Evolutionary conservation across 1,284 basidiomycete species (phyloP), one percentile per base, ranked within the genome.

Genomic region (Ceratobasidium papillatum): DNA sequence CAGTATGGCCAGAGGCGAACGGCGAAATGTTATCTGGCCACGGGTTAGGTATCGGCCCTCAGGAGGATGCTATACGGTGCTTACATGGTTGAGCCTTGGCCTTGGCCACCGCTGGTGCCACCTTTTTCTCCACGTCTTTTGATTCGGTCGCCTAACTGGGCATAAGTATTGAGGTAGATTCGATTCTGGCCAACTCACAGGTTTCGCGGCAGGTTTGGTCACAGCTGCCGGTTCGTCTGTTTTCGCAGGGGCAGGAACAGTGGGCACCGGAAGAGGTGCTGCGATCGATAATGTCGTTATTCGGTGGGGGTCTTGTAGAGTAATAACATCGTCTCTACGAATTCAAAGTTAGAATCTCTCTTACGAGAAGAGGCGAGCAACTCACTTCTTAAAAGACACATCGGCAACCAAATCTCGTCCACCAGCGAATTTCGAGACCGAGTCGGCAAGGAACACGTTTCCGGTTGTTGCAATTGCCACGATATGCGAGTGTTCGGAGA

Each of bases 401-500:
- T 99, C 98, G 30, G 87, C 89, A 5, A 99, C 85, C 17, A 99
- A 84, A 82, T 99, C 98, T 76, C 86, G 88, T 79, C 94, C 92
- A 38, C 90, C 91, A 27, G 81, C 81, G 77, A 86, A 86, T 5
- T 87, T 81, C 82, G 94, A 98, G 78, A 98, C 87, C 77, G 98
- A 95, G 61, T 96, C 96, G 7, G 90, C 90, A 12, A 95, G 86
- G 80, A 93, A 98, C 0, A 98, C 96, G 80, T 98, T 97, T 5
- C 95, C 95, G 0, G 95, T 96, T 1, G 90, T 93, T 32, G 92
- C 91, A 77, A 97, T 89, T 64, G 94, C 94, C 56, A 96, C 93
- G 68, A 97, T 92, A 81, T 96, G 93, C 0, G 94, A 94, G 80
- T 96, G 94, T 76, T 95, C 91, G 78, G 87, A 94, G 85, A 97